Base-by-base conservation (phyloP, 2,329 filamentous ascomycete genomes). In the Sphaerulina vaccinii region DNA sequence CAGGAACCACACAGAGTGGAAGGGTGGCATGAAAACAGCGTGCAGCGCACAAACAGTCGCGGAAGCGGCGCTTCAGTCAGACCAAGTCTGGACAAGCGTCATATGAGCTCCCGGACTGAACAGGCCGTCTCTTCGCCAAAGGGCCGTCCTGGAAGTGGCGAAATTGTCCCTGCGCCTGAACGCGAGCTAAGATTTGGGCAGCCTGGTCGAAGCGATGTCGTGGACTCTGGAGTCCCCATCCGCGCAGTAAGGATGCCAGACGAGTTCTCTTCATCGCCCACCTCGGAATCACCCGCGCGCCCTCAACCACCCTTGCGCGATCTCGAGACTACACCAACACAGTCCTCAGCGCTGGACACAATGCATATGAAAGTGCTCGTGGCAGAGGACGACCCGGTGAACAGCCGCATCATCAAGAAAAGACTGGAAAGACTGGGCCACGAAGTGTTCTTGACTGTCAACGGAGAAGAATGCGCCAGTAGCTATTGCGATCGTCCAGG, bases 371-470 rank as follows among this genome's bases (percentile, higher is more conserved):
- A 79, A 15, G 82, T 95, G 2, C 75, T 95, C 18, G 82, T 95
- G 29, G 90, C 90, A 0, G 90, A 95, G 65, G 90, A 96, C 60
- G 90, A 95, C 62, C 88, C 89, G 0, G 84, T 95, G 60, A 95
- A 95, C 61, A 88, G 88, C 70, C 86, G 84, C 53, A 88, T 95
- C 36, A 73, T 95, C 35, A 82, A 83, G 62, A 95, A 95, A 63
- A 76, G 90, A 10, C 70, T 96, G 2, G 86, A 93, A 65, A 90
- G 87, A 63, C 71, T 83, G 1, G 87, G 88, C 0, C 88, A 95
- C 58, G 70, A 78, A 1, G 86, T 93, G 0, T 73, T 79, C 29
- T 77, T 91, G 58, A 88, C 88, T 0, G 78, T 87, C 32, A 95
- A 95, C 56, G 90, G 90, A 6, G 87, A 93, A 65, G 89, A 95